These are phyloP conservation scores for Globisporangium acanthophoron DNA, from an alignment of 352 stramenopile species.

Conservation along the genomic window DNA sequence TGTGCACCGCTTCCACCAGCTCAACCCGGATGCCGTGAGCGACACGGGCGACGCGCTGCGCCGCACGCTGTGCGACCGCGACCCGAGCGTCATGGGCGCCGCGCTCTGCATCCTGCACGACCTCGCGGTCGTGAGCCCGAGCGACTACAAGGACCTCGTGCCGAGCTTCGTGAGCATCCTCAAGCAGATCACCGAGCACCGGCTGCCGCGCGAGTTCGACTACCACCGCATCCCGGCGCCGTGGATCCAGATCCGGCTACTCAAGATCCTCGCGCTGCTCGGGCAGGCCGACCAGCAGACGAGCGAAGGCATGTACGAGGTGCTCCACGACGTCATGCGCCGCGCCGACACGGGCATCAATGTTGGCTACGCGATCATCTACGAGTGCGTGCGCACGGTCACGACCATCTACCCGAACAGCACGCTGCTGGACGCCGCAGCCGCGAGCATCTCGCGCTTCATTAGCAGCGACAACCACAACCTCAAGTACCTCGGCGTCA, in stretches of 20 bases:
- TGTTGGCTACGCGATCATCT: slow-evolving; percentile 99
- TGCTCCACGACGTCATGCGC: slow-evolving; percentile 97
- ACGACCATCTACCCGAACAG: slow-evolving; percentile 99
- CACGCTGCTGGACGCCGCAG: slow-evolving; percentile 93
- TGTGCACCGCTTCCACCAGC: slow-evolving; percentile 97
- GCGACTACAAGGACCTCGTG: slow-evolving; percentile 98
- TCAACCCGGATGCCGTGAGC: slow-evolving; percentile 91
- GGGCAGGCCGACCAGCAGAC: slow-evolving; percentile 92
- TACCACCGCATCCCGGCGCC: slow-evolving; percentile 99
- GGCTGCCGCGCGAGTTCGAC: slow-evolving; percentile 97
- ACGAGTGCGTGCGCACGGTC: slow-evolving; percentile 98
- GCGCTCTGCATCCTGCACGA: slow-evolving; percentile 93
- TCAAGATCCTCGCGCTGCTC: slow-evolving; percentile 96
- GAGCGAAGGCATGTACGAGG: slow-evolving; percentile 99
- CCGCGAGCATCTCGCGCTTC: slow-evolving; percentile 92
- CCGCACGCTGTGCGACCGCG: slow-evolving; percentile 97
- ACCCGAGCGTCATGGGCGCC: slow-evolving; percentile 98
- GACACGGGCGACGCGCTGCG: slow-evolving; percentile 92
- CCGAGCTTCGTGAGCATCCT: slow-evolving; percentile 98
- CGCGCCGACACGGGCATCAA: slow-evolving; percentile 99
- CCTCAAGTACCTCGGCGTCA: slow-evolving; percentile 99
- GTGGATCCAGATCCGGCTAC: slow-evolving; percentile 98
- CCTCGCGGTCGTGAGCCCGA: slow-evolving; percentile 85
- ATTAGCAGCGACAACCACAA: slow-evolving; percentile 96
- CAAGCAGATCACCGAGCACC: slow-evolving; percentile 99